Conservation (phyloP, 441 rosid species). For the Adansonia madagascariensis region DNA sequence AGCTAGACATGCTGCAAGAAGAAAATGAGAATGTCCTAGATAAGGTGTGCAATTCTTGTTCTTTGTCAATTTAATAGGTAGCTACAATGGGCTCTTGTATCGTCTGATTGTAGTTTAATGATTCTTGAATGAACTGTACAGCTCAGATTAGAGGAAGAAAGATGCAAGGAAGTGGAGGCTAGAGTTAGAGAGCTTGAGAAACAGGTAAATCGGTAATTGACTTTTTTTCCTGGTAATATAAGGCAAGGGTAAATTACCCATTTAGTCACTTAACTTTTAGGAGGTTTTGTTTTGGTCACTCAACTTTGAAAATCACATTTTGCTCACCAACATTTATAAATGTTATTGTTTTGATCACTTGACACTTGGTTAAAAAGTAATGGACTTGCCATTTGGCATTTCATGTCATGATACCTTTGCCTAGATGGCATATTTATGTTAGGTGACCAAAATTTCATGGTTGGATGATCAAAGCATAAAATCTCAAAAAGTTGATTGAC, state of each 20-base stretch:
- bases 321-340: neutral
- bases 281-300: too few relatives aligned
- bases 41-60: slow-evolving; percentile 44
- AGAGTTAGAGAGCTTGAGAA: slow-evolving; percentile 92
- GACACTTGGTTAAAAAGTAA: neutral
- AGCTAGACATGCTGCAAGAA: slow-evolving; percentile 81
- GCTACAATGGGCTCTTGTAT: neutral
- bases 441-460: too few relatives aligned
- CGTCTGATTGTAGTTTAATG: slow-evolving; percentile 16
- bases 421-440: neutral
- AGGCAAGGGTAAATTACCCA: neutral
- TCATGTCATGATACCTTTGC: neutral
- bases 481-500: neutral
- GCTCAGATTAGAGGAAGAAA: slow-evolving; percentile 95
- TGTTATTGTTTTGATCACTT: neutral
- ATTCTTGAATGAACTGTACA: slow-evolving; percentile 45
- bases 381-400: neutral
- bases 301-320: neutral
- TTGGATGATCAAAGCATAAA: neutral
- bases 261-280: neutral
- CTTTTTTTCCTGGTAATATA: neutral
- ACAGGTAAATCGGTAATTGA: slow-evolving; percentile 78
- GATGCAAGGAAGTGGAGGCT: slow-evolving; percentile 82
- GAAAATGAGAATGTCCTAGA: slow-evolving; percentile 65
- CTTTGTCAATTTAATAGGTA: neutral